phyloP scores from a whole-genome alignment of 2,329 filamentous ascomycete genomes.

The Tolypocladium tropicale region DNA sequence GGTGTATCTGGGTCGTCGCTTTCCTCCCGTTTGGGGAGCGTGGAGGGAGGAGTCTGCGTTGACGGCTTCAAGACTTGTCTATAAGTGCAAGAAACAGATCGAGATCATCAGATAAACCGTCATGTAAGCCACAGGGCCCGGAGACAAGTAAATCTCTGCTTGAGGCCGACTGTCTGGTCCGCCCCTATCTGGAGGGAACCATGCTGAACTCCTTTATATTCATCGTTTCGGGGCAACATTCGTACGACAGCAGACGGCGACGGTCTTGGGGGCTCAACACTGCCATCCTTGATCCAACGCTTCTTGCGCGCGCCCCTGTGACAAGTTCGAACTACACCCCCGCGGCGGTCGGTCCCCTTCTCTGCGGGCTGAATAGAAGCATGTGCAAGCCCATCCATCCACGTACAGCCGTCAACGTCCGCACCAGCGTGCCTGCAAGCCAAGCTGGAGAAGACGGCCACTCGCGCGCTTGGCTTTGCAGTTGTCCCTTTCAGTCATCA shows the following conservation, averaged over 20 bases:
- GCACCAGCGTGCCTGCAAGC: background rate
- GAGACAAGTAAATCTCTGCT: no score
- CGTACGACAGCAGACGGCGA: background rate
- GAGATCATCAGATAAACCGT: background rate
- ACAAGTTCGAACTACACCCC: background rate
- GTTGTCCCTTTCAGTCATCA: background rate
- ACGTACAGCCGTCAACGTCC: background rate
- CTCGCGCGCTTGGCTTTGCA: background rate
- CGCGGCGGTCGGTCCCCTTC: background rate
- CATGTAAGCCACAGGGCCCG: background rate
- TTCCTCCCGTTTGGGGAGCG: no score
- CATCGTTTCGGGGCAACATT: background rate
- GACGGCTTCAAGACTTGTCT: no score
- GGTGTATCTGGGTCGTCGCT: background rate
- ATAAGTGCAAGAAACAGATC: background rate
- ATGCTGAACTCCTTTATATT: background rate
- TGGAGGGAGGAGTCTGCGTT: background rate
- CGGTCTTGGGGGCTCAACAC: background rate
- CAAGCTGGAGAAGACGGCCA: background rate
- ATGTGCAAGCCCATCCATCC: background rate
- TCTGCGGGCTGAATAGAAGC: background rate
- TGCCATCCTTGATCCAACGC: background rate
- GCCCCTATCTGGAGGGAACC: background rate
- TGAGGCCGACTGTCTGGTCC: no score
- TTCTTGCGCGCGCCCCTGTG: background rate